A percentile compares a stretch with the other conserved stretches of the same genome.
These are phyloP conservation scores for Suhomyces kilbournensis DNA, from an alignment of 805 yeast species.

Conservation along the genomic window DNA sequence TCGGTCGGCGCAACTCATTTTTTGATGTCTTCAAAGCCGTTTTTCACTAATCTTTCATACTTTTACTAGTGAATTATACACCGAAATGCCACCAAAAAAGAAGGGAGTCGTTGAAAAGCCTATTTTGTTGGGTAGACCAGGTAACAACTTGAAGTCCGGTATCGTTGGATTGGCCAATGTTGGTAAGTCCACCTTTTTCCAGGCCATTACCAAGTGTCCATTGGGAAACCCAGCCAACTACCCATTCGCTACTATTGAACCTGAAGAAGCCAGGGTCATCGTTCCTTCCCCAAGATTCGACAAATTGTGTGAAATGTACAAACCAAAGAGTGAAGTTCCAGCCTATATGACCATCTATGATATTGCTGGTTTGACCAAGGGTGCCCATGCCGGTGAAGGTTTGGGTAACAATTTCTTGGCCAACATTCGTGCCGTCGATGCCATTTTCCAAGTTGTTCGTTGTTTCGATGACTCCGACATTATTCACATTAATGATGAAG, in stretches of 20 bases:
- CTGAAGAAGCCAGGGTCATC: slow-evolving; percentile 94
- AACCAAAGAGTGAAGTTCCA: slow-evolving; percentile 83
- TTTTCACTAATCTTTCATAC: slow-evolving; percentile 2
- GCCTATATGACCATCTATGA: slow-evolving; percentile 92
- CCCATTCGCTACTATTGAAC: slow-evolving; percentile 97
- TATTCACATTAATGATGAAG: slow-evolving; percentile 90
- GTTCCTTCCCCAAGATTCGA: slow-evolving; percentile 92
- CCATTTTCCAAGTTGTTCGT: slow-evolving; percentile 95
- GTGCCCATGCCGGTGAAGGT: slow-evolving; percentile 96
- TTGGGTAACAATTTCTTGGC: slow-evolving; percentile 96
- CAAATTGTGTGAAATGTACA: slow-evolving; percentile 66
- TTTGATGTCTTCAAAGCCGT: not conserved
- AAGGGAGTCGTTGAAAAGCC: slow-evolving; percentile 62
- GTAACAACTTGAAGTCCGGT: slow-evolving; percentile 53
- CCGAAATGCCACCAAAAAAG: slow-evolving; percentile 72
- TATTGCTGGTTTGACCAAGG: slow-evolving; percentile 97
- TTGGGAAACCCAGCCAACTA: slow-evolving; percentile 96
- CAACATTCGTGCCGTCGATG: slow-evolving; percentile 96
- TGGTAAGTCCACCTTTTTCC: slow-evolving; percentile 97
- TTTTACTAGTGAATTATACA: not conserved
- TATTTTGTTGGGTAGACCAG: slow-evolving; percentile 78
- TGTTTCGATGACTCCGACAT: slow-evolving; percentile 98
- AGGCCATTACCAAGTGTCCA: slow-evolving; percentile 89
- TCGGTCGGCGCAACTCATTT: not conserved
- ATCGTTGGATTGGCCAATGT: slow-evolving; percentile 95